Evolutionary conservation across 106 monocot genomes (phyloP).

Genomic region (Allium cepa): DNA sequence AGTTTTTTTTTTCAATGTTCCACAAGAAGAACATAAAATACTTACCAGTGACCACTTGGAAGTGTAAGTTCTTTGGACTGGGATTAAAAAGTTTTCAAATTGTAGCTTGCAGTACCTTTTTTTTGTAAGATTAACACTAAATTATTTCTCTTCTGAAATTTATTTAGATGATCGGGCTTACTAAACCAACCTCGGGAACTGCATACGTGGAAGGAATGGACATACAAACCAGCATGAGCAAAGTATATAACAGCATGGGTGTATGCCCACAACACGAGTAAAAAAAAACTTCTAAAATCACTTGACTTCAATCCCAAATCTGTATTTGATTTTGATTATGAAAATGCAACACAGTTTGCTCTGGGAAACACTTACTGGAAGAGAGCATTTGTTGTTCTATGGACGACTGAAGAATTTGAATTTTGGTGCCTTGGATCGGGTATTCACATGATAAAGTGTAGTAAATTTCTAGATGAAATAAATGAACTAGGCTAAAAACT

Average conservation of each 20-base stretch:
- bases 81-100: too few species aligned
- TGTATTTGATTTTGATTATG: neutral
- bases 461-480: neutral
- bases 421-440: conserved; percentile 39
- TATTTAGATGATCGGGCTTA: conserved; percentile 74
- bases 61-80: too few species aligned
- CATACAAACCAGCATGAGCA: conserved; percentile 35
- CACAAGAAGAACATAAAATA: too few species aligned
- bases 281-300: conserved; percentile 5
- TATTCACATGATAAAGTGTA: neutral
- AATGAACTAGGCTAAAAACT: neutral
- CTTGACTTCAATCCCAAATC: neutral
- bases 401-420: conserved; percentile 75
- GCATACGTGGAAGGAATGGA: conserved; percentile 53
- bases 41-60: too few species aligned
- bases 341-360: conserved; percentile 41
- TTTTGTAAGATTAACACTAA: too few species aligned
- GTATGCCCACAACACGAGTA: conserved; percentile 90
- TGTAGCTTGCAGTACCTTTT: too few species aligned
- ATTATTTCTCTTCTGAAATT: neutral
- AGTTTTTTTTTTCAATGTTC: too few species aligned
- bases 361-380: conserved; percentile 77
- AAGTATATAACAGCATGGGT: conserved; percentile 60
- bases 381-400: conserved; percentile 82
- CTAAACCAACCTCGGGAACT: conserved; percentile 57